Evolutionary conservation across 2,329 filamentous ascomycete species (phyloP).

Genomic region (Fusarium pseudoanthophilum): DNA sequence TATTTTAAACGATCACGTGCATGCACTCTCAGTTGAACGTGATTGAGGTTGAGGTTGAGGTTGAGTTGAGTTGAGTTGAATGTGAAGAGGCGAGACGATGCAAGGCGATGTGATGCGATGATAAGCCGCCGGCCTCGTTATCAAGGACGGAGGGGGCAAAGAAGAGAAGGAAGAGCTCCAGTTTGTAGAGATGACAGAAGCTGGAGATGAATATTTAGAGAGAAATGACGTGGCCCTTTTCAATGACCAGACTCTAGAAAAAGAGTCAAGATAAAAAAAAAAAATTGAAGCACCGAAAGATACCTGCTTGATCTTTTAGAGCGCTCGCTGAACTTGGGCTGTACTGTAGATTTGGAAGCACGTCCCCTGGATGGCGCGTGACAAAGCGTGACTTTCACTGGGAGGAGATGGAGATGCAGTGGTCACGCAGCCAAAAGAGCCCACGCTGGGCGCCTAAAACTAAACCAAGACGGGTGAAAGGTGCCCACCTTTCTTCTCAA

Average conservation of each 20-base stretch:
- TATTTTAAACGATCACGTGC: slow-evolving; percentile 5
- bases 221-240: neutral
- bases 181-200: slow-evolving; percentile 12
- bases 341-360: slow-evolving; percentile 31
- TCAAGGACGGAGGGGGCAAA: slow-evolving; percentile 37
- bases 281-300: neutral
- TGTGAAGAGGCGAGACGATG: slow-evolving; percentile 28
- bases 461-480: slow-evolving; percentile 19
- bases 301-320: neutral
- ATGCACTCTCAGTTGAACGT: neutral
- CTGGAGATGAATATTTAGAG: neutral
- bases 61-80: slow-evolving; percentile 3
- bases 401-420: slow-evolving; percentile 23
- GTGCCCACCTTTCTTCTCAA: slow-evolving; percentile 24
- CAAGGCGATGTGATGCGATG: slow-evolving; percentile 31
- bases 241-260: neutral
- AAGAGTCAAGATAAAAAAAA: neutral
- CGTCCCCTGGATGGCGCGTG: slow-evolving; percentile 37
- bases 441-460: neutral
- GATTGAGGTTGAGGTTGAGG: slow-evolving; percentile 25
- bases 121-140: slow-evolving; percentile 43
- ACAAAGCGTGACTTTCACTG: slow-evolving; percentile 41
- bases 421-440: slow-evolving; percentile 38
- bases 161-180: slow-evolving; percentile 13
- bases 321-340: neutral